Base-by-base conservation (phyloP, 768 basidiomycete genomes). In the Paxillus ammoniavirescens region DNA sequence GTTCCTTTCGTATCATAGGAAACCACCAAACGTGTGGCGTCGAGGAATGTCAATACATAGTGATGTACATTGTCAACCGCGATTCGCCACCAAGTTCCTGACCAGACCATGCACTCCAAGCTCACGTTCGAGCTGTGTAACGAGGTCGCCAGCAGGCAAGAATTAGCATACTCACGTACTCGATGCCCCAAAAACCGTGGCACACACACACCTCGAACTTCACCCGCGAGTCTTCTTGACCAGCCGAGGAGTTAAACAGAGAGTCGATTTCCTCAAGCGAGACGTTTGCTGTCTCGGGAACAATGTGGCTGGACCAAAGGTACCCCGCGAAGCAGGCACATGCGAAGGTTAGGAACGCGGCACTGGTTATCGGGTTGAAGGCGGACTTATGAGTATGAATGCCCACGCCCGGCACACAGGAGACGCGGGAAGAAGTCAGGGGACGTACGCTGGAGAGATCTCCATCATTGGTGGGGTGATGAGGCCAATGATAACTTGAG, bases 221-320 rank as follows among this genome's bases (percentile, higher is more conserved):
- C 55, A 80, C 56, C 14, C 62, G 61, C 8, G 66, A 61, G 59
- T 90, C 87, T 49, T 84, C 82, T 37, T 61, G 71, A 0, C 80
- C 85, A 14, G 75, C 82, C n/a, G 77, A 72, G 1, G 82, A 81
- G 38, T 74, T 75, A 61, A 91, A 91, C 10, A 90, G 70, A 7
- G 69, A 75, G 62, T 92, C 89, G 45, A 91, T 83, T 64, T 89
- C 88, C 59, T 92, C 90, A 1, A 91, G 68, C 7, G 88, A 82
- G 4, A 89, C 72, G 54, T 85, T 84, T 26, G 87, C 87, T 13
- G 89, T 92, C 71, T 92, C 89, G 2, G 89, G 90, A 0, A 92
- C 83, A 54, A 71, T 50, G 54, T 82, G 75, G 5, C 81, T 86
- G 26, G 85, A 75, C 89, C 90, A 92, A 40, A 90, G 56, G 57